Base-by-base conservation (phyloP, 2,329 filamentous ascomycete species). In the Hypoxylon sp. region DNA sequence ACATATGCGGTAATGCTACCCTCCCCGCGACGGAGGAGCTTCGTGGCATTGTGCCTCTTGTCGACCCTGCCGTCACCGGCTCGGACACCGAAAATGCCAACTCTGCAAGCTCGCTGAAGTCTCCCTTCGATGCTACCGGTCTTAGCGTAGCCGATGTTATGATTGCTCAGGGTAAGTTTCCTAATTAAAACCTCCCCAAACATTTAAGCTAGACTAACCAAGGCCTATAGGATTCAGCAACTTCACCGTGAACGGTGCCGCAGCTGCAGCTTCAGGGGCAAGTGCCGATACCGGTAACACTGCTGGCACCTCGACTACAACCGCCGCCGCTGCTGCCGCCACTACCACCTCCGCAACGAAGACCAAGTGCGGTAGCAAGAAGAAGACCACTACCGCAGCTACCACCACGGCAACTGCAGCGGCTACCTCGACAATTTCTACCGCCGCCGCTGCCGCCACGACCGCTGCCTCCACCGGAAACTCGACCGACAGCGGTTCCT, bases 101-200 rank as follows among this genome's bases (percentile, higher is more conserved):
- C 74, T 87, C 87, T 15, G 78, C 76, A 1, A 75, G 76, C 22
- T 89, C 85, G 3, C 73, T 84, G 47, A 73, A 73, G 17, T 81
- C 76, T 3, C 87, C 89, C 3, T 86, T 91, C 48, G 75, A 81
- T 46, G 87, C 87, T 13, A 75, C 74, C 54, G 88, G 89, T n/a
- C 74, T 89, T 69, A 89, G 87, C 64, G 85, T 91, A 26, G 89
- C 89, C 20, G 83, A 91, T 59, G 77, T 91, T 61, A 82, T 89
- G 77, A 78, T 77, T 50, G 85, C 84, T 20, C 82, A 47, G 7
- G 44, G 44, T 41, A 19, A 41, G 37, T 41, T 41, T 41, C 37
- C 11, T 34, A 15, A 34, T 15, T 15, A 15, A 19, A 19, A n/a
- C 11, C 4, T 6, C 4, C 7, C n/a, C 6, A 41, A 19, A 1